Evolutionary conservation across 2,329 filamentous ascomycete genomes (phyloP), one percentile per base, ranked within the genome.

Genomic region (Cordyceps militaris): DNA sequence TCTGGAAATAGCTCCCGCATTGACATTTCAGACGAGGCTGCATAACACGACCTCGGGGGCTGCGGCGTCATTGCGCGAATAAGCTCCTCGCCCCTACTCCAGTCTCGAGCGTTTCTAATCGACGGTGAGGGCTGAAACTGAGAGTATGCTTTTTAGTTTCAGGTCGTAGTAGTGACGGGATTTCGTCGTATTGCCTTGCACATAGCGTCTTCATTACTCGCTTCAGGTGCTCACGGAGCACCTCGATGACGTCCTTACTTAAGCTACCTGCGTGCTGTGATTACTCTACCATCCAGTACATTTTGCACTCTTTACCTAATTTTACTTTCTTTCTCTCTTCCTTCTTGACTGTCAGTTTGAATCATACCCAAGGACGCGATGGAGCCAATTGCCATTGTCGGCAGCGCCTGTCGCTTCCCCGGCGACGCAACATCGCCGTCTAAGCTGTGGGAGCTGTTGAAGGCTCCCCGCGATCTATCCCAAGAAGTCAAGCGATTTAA

Each of bases 401-500:
- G 61, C 19, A 62, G 49, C 19, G 57, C 52, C 9, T 61, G 56
- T 38, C 61, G 61, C 2, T 62, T 62, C 21, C 59, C 59, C 1
- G 61, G 61, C 23, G 32, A 50, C 8, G 56, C 36, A 8, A 55
- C 46, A 7, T 53, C 34, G 4, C 59, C 59, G 4, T 62, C 61
- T 2, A 14, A n/a, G 24, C 46, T 62, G 3, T 62, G 61, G 61
- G 57, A 61, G 7, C 24, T 62, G 1, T 28, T 62, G 1, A 43
- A 21, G 10, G 6, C 38, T n/a, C 61, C 61, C 7, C 58, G 60
- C 21, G 65, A 68, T 47, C 59, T 70, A 3, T 52, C 58, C 16
- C 61, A 58, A 47, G 58, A 66, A 24, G 62, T 69, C 19, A 57
- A 61, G 11, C 62, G 65, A 2, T 69, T 68, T 49, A 59, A 63